Evolutionary conservation across 768 basidiomycete species (phyloP), one percentile per base, ranked within the genome.

Genomic region (Amanita subjunquillea): DNA sequence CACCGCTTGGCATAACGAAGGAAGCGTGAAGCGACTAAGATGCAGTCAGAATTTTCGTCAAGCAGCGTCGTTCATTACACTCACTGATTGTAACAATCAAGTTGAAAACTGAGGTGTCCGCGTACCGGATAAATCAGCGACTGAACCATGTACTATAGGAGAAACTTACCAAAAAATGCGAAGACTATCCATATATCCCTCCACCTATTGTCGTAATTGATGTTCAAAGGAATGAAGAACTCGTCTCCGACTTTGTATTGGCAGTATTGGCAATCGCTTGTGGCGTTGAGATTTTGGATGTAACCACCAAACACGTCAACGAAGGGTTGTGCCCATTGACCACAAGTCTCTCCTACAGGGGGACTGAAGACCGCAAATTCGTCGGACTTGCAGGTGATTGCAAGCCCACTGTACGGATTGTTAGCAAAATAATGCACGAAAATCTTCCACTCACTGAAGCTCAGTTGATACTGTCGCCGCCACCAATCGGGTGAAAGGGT

Each of bases 401-500:
- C 57, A 17, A 91, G 72, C 7, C 82, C 87, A 59, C 81, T 82
- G 54, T 13, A 48, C 58, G 32, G 10, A 0, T 12, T 23, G 45
- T 65, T 55, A 56, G 62, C 46, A 38, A 43, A 22, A 23, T 25
- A 22, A 25, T 22, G 25, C 8, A 15, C 13, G 9, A 23, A 2
- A 53, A 45, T 34, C 12, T n/a, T 60, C 46, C 9, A 63, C 73
- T 51, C 59, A 83, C 80, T 87, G 79, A 8, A 93, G 72, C 59
- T 88, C 89, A 3, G 85, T 90, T 0, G 85, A 78, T 29, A 90
- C 67, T 73, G 91, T 83, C n/a, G 88, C 79, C 6, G 81, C 74
- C 23, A 91, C 65, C 9, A 79, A 71, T 23, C 86, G 78, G 0
- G 85, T 89, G 64, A 81, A 87, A 0, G 89, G 88, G 43, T 72